phyloP scores from a whole-genome alignment of 768 basidiomycete genomes.

The Leccinum pellstonianum region DNA sequence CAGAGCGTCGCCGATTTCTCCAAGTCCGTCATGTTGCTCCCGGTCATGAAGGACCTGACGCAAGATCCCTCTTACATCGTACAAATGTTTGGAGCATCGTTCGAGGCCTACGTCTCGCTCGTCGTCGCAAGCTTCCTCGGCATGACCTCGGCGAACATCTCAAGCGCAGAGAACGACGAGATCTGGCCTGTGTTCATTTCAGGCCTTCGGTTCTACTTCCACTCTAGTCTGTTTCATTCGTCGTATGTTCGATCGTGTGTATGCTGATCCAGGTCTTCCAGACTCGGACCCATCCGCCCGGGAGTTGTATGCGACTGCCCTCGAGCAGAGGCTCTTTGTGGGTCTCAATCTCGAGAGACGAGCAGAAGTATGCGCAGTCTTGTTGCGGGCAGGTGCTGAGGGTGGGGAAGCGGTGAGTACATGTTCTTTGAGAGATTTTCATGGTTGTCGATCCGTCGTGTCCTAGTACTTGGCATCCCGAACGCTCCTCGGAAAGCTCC shows the following conservation, averaged over 20 bases:
- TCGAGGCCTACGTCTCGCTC: constrained; percentile 34
- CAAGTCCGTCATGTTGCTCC: constrained; percentile 56
- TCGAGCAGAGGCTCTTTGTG: constrained; percentile 58
- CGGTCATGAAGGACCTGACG: constrained; percentile 48
- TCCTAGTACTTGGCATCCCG: constrained; percentile 47
- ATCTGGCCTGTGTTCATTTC: constrained; percentile 52
- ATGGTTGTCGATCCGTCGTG: not conserved
- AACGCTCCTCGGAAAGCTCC: constrained; percentile 45
- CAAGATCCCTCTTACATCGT: constrained; percentile 23
- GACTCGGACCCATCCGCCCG: constrained; percentile 41
- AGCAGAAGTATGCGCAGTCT: constrained; percentile 49
- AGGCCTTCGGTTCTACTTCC: constrained; percentile 44
- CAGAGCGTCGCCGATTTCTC: constrained; percentile 39
- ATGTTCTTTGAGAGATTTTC: not conserved
- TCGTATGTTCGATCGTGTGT: not conserved
- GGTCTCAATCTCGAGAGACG: constrained; percentile 52
- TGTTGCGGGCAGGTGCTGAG: constrained; percentile 54
- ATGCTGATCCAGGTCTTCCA: constrained; percentile 24
- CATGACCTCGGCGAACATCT: constrained; percentile 41
- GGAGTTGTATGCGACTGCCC: constrained; percentile 39
- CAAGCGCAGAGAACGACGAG: constrained; percentile 35
- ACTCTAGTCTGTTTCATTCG: constrained; percentile 40
- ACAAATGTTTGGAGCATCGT: constrained; percentile 39
- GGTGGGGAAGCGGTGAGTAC: constrained; percentile 49
- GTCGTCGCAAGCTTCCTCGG: constrained; percentile 52